These are phyloP conservation scores for Metschnikowia reukaufii DNA, from an alignment of 805 yeast species.

Conservation along the genomic window DNA sequence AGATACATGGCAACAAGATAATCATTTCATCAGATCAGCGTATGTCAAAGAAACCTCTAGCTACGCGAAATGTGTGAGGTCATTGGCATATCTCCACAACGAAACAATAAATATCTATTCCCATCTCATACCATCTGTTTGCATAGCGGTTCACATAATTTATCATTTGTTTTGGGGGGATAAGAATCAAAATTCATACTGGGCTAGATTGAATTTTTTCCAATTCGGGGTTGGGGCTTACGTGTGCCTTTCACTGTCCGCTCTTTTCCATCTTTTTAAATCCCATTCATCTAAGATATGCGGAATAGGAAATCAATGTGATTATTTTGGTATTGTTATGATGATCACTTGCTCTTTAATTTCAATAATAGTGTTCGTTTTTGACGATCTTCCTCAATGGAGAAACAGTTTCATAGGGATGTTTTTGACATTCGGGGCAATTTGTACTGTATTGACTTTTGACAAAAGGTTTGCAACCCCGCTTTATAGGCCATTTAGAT, in stretches of 20 bases:
- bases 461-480: conserved; percentile 66
- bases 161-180: neutral
- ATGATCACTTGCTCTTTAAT: conserved; percentile 48
- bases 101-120: conserved; percentile 72
- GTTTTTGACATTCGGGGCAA: conserved; percentile 54
- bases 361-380: conserved; percentile 39
- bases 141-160: conserved; percentile 21
- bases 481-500: conserved; percentile 73
- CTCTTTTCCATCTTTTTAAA: conserved; percentile 65
- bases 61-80: conserved; percentile 43
- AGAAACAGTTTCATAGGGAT: conserved; percentile 42
- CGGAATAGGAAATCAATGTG: conserved; percentile 64
- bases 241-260: conserved; percentile 60
- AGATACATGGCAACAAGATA: conserved; percentile 74
- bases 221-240: conserved; percentile 59
- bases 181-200: conserved; percentile 5
- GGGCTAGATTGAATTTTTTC: conserved; percentile 52
- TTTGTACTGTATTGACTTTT: conserved; percentile 65
- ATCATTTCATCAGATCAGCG: conserved; percentile 62
- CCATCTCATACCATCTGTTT: conserved; percentile 51
- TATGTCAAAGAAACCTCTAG: conserved; percentile 61
- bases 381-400: conserved; percentile 43
- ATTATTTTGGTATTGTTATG: conserved; percentile 72
- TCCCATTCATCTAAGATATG: conserved; percentile 60
- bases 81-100: conserved; percentile 60